Evolutionary conservation across 495 filamentous ascomycete species (phyloP).

Genomic region (Penicillium atrosanguineum): DNA sequence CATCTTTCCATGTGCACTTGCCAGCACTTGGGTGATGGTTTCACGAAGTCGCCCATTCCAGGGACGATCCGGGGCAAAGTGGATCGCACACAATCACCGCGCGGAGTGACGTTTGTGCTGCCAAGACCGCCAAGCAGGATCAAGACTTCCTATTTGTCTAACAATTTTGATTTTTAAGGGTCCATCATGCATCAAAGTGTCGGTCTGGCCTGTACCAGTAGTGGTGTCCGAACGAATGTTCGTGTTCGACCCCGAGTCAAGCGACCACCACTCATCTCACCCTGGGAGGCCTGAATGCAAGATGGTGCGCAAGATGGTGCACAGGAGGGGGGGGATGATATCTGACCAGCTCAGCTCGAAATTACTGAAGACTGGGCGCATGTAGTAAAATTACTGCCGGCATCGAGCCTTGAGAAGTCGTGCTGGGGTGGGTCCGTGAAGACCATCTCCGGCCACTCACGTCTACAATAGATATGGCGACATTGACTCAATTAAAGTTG

Average conservation of each 20-base stretch:
- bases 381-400: neutral
- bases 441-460: neutral
- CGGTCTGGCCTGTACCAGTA: neutral
- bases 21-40: neutral
- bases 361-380: too few species aligned
- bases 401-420: neutral
- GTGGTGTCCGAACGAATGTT: too few species aligned
- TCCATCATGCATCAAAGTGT: neutral
- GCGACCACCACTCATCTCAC: neutral
- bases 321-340: too few species aligned
- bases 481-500: neutral
- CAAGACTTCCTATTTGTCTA: neutral
- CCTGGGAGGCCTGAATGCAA: neutral
- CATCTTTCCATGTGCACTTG: neutral
- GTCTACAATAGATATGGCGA: neutral
- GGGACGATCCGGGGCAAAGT: neutral
- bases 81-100: conserved; percentile 14
- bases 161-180: neutral
- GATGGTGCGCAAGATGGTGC: neutral
- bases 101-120: conserved; percentile 13
- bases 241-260: neutral
- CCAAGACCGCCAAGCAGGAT: conserved; percentile 13
- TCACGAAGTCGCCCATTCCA: neutral
- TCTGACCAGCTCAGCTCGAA: too few species aligned
- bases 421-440: neutral